Evolutionary conservation across 495 filamentous ascomycete species (phyloP), one percentile per base, ranked within the genome.

Genomic region (Mycothermus thermophilus): DNA sequence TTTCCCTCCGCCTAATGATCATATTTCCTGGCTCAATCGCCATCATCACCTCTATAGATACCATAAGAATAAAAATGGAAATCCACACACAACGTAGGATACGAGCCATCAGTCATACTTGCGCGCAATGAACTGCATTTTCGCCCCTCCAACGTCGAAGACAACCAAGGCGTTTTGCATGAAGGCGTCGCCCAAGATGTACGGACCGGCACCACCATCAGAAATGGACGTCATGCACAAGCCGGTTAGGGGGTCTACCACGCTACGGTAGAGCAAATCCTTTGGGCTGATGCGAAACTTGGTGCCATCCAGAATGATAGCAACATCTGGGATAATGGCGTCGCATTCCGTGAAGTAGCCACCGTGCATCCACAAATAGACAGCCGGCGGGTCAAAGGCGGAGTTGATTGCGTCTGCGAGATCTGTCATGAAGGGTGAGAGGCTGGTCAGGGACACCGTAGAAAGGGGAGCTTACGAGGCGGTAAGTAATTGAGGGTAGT

Each of bases 131-230:
- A 74, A 74, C 23, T 60, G 44, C 66, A 78, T 62, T 60, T 66
- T 51, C 17, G 60, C 60, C 37, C 55, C 56, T 7, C 71, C 74
- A 29, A 80, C 58, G 55, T 80, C 72, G 46, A 74, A 77, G 7
- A 75, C 68, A 0, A 63, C 60, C 10, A 81, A 47, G 0, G 77
- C 75, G 44, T 71, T 77, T 51, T 74, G 77, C 59, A 79, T 58
- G 43, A 77, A 81, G 1, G 62, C 61, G 40, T 72, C 69, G 1
- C 77, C 77, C 13, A 83, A 41, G 15, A 82, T 72, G 38, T 57
- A 66, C 8, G 59, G 54, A 20, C 63, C 64, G 5, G 48, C 50
- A 0, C 56, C 66, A 12, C 57, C 58, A 31, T 48, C 53, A 12
- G 49, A 47, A 32, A 72, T 60, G 7, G 59, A 57, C 0, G 64